Evolutionary conservation across 495 filamentous ascomycete genomes (phyloP).

Genomic region (Penicillium antarcticum): DNA sequence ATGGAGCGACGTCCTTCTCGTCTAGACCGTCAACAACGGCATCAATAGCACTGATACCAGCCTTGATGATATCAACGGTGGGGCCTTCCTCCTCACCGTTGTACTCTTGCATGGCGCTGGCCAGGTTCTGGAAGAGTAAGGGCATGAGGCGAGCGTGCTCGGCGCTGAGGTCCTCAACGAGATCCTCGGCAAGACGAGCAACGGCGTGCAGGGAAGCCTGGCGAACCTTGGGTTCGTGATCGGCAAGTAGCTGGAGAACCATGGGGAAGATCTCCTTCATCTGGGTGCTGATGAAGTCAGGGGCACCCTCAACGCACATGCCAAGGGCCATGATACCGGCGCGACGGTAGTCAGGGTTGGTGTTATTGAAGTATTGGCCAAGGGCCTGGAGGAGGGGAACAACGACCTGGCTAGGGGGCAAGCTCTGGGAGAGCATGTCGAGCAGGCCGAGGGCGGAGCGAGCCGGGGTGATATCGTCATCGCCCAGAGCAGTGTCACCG

Average conservation of each 20-base stretch:
- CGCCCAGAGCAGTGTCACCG: constrained; percentile 61
- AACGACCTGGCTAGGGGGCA: constrained; percentile 92
- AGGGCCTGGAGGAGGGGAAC: constrained; percentile 86
- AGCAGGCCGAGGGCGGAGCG: constrained; percentile 83
- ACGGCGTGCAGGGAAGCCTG: constrained; percentile 83
- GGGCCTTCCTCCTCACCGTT: constrained; percentile 57
- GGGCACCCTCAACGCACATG: constrained; percentile 93
- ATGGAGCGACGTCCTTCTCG: constrained; percentile 71
- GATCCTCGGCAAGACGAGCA: constrained; percentile 85
- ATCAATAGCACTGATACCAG: constrained; percentile 87
- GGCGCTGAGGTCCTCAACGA: constrained; percentile 80
- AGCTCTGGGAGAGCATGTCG: constrained; percentile 79
- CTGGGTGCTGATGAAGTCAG: constrained; percentile 92
- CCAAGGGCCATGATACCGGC: constrained; percentile 90
- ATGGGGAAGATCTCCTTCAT: constrained; percentile 80
- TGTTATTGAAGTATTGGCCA: constrained; percentile 69
- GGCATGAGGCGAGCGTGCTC: constrained; percentile 82
- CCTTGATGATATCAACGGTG: constrained; percentile 79
- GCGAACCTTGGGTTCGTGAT: constrained; percentile 76
- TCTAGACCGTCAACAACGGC: constrained; percentile 89
- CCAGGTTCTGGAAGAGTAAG: constrained; percentile 80
- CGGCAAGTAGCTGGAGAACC: constrained; percentile 79
- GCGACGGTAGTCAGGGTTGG: constrained; percentile 73
- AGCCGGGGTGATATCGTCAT: constrained; percentile 88
- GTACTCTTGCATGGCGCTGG: constrained; percentile 65